Evolutionary conservation across 1,284 basidiomycete genomes (phyloP), one percentile per base, ranked within the genome.

Genomic region (Pseudozyma thailandica): DNA sequence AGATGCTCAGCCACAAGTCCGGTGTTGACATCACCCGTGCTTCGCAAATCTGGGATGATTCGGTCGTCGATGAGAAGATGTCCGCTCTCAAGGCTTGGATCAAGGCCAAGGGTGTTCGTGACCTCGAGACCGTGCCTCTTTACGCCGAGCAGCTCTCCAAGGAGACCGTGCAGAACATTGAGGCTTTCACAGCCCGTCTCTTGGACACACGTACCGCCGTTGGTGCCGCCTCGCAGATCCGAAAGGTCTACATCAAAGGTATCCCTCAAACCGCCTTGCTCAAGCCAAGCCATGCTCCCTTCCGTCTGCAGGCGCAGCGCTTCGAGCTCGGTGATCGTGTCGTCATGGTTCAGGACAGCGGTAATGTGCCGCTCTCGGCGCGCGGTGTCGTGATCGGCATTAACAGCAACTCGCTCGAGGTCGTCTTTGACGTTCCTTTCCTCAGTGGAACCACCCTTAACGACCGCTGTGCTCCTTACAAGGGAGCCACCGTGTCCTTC

Each of bases 371-470:
- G 0, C 86, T 98, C 10, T 90, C 90, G 2, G 91, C 91, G 54
- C 95, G 95, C 83, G 96, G 96, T 38, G 92, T 95, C 9, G 93
- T 98, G 16, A 88, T 98, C 51, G 93, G 94, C 5, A 85, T 98
- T 77, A 85, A 89, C 12, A 91, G 90, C 78, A 63, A 61, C 54
- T 89, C 90, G 10, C 91, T 98, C 86, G 96, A 98, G 82, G 90
- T 98, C n/a, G 88, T 96, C 0, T 98, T 96, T 90, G 96, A 98
- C 83, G 89, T 91, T 20, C 88, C 93, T 0, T 98, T 98, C 85
- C 92, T 99, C 87, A 90, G 93, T 30, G 95, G 96, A 10, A 88
- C 88, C 2, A 96, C 91, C 0, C 86, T 98, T 5, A 89, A 89
- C n/a, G 92, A 92, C 72, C 31, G 71, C 7, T 76, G 62, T 50